phyloP scores from a whole-genome alignment of 2,329 filamentous ascomycete species.

The Xylaria sp. region DNA sequence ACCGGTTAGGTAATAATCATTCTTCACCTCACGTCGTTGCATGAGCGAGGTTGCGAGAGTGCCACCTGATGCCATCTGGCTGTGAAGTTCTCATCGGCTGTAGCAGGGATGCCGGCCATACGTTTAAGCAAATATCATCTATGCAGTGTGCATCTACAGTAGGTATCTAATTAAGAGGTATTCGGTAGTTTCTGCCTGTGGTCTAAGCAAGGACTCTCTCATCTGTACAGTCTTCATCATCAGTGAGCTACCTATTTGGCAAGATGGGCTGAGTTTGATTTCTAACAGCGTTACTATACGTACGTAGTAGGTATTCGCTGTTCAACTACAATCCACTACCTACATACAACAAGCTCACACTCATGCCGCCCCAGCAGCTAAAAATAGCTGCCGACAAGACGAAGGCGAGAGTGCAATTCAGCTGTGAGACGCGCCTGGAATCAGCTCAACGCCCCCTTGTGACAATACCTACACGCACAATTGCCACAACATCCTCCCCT shows the following conservation, averaged over 20 bases:
- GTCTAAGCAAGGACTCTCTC: too few relatives aligned
- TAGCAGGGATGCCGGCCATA: background rate
- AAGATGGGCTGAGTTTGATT: too few relatives aligned
- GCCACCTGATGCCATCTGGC: conserved; percentile 9
- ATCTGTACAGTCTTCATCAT: too few relatives aligned
- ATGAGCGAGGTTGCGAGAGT: background rate
- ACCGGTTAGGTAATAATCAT: background rate
- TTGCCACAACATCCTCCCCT: background rate
- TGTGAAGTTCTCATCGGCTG: background rate
- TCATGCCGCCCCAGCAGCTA: background rate
- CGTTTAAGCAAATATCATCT: background rate
- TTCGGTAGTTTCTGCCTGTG: too few relatives aligned
- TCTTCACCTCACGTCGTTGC: background rate
- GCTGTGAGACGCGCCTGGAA: background rate
- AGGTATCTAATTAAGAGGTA: too few relatives aligned
- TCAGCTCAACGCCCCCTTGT: background rate
- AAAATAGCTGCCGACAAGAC: conserved; percentile 9
- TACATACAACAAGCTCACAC: background rate
- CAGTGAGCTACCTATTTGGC: too few relatives aligned
- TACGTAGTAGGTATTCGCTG: background rate
- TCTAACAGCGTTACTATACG: background rate
- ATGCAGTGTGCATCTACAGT: background rate
- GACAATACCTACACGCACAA: background rate
- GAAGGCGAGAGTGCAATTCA: background rate
- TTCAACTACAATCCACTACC: background rate